Percentiles rank a stretch among this genome's conserved stretches.
These are phyloP conservation scores for Penicillium griseofulvum DNA, from an alignment of 2,329 filamentous ascomycete species.

Conservation along the genomic window DNA sequence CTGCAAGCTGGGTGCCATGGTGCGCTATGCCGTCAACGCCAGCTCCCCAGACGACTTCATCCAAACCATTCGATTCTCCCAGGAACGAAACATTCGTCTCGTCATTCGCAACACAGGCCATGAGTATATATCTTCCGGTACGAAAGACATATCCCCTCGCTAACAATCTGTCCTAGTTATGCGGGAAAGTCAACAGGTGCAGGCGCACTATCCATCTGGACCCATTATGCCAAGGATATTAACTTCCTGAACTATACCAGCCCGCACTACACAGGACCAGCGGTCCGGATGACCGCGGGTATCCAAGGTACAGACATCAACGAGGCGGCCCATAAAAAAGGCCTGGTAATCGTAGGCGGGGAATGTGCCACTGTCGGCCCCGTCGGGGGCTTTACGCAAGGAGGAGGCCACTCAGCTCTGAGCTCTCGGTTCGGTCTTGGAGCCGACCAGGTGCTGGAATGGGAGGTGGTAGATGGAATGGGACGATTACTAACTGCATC, in stretches of 20 bases:
- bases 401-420: background rate
- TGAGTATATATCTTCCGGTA: too few species aligned
- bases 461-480: slow-evolving; percentile 53
- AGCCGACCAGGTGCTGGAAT: slow-evolving; percentile 29
- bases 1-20: background rate
- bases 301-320: background rate
- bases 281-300: background rate
- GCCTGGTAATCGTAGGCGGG: background rate
- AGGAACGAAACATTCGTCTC: too few species aligned
- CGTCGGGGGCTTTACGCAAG: background rate
- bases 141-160: background rate
- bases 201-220: background rate
- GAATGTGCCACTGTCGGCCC: background rate
- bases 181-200: background rate
- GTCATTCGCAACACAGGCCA: too few species aligned
- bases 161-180: background rate
- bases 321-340: background rate
- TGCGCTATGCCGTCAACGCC: background rate
- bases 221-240: background rate
- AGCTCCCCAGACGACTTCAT: too few species aligned
- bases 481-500: slow-evolving; percentile 52
- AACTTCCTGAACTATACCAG: background rate
- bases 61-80: too few species aligned
- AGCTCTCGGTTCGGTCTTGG: background rate
- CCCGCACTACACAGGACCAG: background rate